Conservation (phyloP, 257 asterid genomes). For the Nicotiana tomentosiformis region DNA sequence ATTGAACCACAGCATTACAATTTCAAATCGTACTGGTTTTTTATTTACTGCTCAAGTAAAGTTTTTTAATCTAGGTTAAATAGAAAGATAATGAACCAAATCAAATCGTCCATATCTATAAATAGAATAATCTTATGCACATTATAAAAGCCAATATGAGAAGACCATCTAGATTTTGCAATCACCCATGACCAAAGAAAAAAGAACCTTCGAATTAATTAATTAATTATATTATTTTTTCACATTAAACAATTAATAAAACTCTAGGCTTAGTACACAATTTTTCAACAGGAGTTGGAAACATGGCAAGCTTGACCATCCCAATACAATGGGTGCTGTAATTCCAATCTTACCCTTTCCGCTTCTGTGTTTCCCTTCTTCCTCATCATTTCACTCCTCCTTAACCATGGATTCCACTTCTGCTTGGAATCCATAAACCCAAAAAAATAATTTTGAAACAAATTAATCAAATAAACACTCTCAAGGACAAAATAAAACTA, state of each 20-base stretch:
- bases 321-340: neutral
- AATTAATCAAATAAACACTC: neutral
- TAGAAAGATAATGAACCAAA: neutral
- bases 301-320: neutral
- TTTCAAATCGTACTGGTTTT: too few species aligned
- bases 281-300: neutral
- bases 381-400: neutral
- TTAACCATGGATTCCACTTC: slow-evolving; percentile 16
- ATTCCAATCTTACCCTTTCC: slow-evolving; percentile 4
- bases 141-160: neutral
- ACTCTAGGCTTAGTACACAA: neutral
- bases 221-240: too few species aligned
- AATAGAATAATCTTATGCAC: neutral
- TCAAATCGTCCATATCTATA: neutral
- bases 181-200: neutral
- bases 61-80: too few species aligned
- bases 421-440: slow-evolving; percentile 19
- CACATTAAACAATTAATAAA: too few species aligned
- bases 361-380: neutral
- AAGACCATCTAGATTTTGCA: neutral
- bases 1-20: neutral
- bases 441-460: neutral
- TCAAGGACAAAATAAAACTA: neutral
- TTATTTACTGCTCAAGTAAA: too few species aligned
- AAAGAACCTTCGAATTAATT: neutral